Evolutionary conservation across 768 basidiomycete genomes (phyloP).

Genomic region (Rhizopogon salebrosus): DNA sequence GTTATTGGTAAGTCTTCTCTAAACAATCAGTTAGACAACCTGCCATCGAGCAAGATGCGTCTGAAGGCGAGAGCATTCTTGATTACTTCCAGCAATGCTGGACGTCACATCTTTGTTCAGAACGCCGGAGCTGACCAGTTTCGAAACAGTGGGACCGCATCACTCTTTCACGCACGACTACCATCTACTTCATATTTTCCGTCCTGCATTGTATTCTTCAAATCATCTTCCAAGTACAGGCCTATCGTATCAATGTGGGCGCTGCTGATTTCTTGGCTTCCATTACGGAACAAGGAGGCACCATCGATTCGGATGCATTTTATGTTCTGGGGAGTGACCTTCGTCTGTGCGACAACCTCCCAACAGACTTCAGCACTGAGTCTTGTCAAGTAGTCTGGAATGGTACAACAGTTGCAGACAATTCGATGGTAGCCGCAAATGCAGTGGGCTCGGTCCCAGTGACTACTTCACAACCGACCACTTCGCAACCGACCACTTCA

Average conservation of each 20-base stretch:
- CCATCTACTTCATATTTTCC: conserved; percentile 64
- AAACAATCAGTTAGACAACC: background rate
- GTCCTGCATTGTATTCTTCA: conserved; percentile 62
- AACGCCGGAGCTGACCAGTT: background rate
- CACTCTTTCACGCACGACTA: conserved; percentile 61
- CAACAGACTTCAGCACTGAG: conserved; percentile 25
- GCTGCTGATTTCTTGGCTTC: conserved; percentile 49
- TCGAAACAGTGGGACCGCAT: conserved; percentile 58
- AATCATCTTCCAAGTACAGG: conserved; percentile 61
- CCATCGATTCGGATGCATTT: conserved; percentile 33
- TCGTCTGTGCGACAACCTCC: conserved; percentile 53
- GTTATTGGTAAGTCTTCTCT: conserved; percentile 39
- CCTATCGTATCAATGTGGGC: conserved; percentile 57
- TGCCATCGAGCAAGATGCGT: background rate
- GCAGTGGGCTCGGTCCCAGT: background rate
- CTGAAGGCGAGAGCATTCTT: background rate
- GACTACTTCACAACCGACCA: background rate
- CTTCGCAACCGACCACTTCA: background rate
- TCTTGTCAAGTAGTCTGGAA: conserved; percentile 57
- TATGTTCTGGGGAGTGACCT: conserved; percentile 49
- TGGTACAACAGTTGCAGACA: conserved; percentile 21
- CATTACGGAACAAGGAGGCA: conserved; percentile 47
- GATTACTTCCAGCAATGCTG: background rate
- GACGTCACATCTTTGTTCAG: background rate
- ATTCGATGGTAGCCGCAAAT: background rate